Percentiles rank a stretch among this genome's conserved stretches.
These are phyloP conservation scores for Botrytis deweyae DNA, from an alignment of 2,329 filamentous ascomycete genomes.

Conservation along the genomic window DNA sequence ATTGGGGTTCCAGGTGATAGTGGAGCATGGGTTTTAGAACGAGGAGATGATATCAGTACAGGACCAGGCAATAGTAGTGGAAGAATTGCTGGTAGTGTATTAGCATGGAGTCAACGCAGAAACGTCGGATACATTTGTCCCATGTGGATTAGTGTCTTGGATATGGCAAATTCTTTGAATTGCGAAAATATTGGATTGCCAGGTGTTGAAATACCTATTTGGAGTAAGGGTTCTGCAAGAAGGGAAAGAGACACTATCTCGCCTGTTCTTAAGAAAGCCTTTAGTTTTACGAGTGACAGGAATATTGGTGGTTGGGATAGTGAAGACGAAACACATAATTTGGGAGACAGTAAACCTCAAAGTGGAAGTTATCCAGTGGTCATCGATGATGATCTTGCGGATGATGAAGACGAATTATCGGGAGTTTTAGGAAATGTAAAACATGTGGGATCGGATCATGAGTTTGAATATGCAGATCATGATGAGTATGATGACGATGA, in stretches of 20 bases:
- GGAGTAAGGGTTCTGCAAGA: background rate
- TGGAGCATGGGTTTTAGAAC: conserved; percentile 90
- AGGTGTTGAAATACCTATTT: conserved; percentile 48
- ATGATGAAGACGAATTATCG: conserved; percentile 12
- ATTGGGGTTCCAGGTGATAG: conserved; percentile 81
- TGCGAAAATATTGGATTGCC: conserved; percentile 71
- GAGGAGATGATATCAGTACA: conserved; percentile 92
- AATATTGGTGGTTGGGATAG: background rate
- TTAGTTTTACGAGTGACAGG: background rate
- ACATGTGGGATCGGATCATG: background rate
- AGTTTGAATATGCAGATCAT: background rate
- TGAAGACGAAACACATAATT: conserved; percentile 1
- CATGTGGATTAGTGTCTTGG: conserved; percentile 85
- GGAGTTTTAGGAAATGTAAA: conserved; percentile 3
- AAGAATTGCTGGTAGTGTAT: conserved; percentile 81
- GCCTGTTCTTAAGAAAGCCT: background rate
- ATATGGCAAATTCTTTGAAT: conserved; percentile 77
- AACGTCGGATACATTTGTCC: conserved; percentile 88
- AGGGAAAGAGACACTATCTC: background rate
- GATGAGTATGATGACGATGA: conserved; percentile 9
- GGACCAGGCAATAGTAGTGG: conserved; percentile 67
- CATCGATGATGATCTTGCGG: conserved; percentile 9
- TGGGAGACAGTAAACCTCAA: background rate
- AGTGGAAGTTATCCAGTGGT: background rate
- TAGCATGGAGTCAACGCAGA: conserved; percentile 81